Conservation (phyloP, 73 alveolate species). For the Paramecium octaurelia region DNA sequence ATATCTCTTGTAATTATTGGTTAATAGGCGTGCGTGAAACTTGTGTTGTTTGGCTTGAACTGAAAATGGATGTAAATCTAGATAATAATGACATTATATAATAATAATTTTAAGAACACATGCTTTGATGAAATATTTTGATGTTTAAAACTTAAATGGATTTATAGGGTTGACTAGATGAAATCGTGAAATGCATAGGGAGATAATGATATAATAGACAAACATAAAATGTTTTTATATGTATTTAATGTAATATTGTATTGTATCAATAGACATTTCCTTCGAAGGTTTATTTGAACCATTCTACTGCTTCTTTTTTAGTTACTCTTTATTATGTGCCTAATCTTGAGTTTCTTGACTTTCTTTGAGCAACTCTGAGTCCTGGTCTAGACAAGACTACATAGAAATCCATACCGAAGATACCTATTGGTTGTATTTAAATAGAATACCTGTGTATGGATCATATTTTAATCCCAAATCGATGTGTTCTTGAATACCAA, state of each 20-base stretch:
- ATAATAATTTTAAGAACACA: neutral
- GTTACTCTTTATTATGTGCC: conserved; percentile 66
- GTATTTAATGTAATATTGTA: conserved; percentile 30
- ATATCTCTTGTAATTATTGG: neutral
- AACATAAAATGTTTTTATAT: neutral
- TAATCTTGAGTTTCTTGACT: conserved; percentile 56
- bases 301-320: conserved; percentile 62
- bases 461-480: conserved; percentile 83
- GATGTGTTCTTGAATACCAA: conserved; percentile 81
- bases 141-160: neutral
- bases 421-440: conserved; percentile 32
- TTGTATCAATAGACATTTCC: conserved; percentile 66
- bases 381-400: conserved; percentile 78
- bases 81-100: conserved; percentile 25
- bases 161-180: too few relatives aligned
- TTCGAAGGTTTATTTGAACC: conserved; percentile 66
- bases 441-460: conserved; percentile 67
- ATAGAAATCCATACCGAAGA: conserved; percentile 84
- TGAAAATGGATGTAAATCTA: conserved; percentile 18
- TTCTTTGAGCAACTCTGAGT: conserved; percentile 68
- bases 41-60: neutral
- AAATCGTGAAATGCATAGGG: neutral
- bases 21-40: conserved; percentile 1
- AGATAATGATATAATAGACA: neutral
- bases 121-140: neutral